Conservation (phyloP, 2,329 filamentous ascomycete species). For the Cladosporium sp. region DNA sequence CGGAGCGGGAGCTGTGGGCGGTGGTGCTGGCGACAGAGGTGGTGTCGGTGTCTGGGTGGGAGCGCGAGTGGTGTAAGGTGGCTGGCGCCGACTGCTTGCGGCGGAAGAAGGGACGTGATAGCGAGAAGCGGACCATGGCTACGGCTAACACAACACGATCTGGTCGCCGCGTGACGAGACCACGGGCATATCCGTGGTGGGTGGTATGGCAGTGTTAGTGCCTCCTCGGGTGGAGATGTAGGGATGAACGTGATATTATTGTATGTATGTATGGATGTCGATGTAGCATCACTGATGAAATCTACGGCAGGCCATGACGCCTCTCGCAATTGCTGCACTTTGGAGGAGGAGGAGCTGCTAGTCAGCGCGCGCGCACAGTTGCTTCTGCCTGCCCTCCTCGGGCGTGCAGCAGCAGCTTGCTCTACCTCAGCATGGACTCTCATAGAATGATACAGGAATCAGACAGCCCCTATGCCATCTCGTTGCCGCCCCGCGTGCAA, state of each 20-base stretch:
- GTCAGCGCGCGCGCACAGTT: background rate
- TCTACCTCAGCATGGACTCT: background rate
- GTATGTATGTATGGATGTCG: too few species aligned
- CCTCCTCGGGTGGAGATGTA: background rate
- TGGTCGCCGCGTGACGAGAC: constrained; percentile 10
- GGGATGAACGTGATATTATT: background rate
- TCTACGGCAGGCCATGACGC: too few species aligned
- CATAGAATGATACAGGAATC: background rate
- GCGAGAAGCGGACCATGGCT: constrained; percentile 26
- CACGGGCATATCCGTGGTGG: constrained; percentile 9
- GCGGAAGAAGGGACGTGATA: constrained; percentile 26
- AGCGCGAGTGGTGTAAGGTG: background rate
- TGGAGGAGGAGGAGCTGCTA: background rate
- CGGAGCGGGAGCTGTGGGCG: constrained; percentile 20
- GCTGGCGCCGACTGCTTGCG: constrained; percentile 26
- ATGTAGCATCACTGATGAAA: too few species aligned
- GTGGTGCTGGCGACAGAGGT: constrained; percentile 24
- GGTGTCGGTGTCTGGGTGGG: constrained; percentile 20
- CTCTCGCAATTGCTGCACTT: background rate
- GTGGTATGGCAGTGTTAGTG: background rate
- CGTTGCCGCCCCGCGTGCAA: background rate
- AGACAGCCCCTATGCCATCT: background rate
- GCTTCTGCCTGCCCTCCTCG: background rate
- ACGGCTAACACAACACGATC: background rate
- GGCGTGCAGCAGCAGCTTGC: background rate